phyloP scores from a whole-genome alignment of 495 filamentous ascomycete genomes.

The Jackrogersella multiformis region DNA sequence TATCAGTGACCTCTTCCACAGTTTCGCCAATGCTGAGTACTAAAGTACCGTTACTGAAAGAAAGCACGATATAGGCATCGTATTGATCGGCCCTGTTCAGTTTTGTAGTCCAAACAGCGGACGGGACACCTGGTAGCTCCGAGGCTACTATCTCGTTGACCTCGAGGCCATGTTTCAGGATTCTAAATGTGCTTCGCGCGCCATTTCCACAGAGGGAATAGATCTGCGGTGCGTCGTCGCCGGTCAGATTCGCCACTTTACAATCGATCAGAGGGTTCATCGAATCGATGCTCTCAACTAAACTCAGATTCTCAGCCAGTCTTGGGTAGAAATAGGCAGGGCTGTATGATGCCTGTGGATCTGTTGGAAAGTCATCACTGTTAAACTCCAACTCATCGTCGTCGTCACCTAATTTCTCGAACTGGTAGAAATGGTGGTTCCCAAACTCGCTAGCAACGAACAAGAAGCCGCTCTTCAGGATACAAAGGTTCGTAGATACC shows the following conservation, averaged over 20 bases:
- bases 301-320: slow-evolving; percentile 78
- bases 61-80: slow-evolving; percentile 79
- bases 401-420: slow-evolving; percentile 97
- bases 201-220: slow-evolving; percentile 90
- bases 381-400: slow-evolving; percentile 85
- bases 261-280: slow-evolving; percentile 92
- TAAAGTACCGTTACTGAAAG: slow-evolving; percentile 74
- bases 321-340: slow-evolving; percentile 88
- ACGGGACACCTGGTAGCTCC: slow-evolving; percentile 83
- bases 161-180: slow-evolving; percentile 89
- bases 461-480: slow-evolving; percentile 94
- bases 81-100: slow-evolving; percentile 82
- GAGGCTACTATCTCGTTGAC: slow-evolving; percentile 95
- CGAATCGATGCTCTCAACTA: slow-evolving; percentile 86
- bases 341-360: slow-evolving; percentile 70
- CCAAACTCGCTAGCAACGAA: slow-evolving; percentile 93
- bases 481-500: slow-evolving; percentile 82
- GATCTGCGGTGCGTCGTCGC: slow-evolving; percentile 96
- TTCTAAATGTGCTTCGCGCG: slow-evolving; percentile 87
- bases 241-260: slow-evolving; percentile 85
- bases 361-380: slow-evolving; percentile 82
- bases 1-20: slow-evolving; percentile 93
- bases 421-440: slow-evolving; percentile 95
- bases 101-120: slow-evolving; percentile 95
- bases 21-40: slow-evolving; percentile 95